Evolutionary conservation across 83 land plant species (phyloP).

Genomic region (Picea abies): DNA sequence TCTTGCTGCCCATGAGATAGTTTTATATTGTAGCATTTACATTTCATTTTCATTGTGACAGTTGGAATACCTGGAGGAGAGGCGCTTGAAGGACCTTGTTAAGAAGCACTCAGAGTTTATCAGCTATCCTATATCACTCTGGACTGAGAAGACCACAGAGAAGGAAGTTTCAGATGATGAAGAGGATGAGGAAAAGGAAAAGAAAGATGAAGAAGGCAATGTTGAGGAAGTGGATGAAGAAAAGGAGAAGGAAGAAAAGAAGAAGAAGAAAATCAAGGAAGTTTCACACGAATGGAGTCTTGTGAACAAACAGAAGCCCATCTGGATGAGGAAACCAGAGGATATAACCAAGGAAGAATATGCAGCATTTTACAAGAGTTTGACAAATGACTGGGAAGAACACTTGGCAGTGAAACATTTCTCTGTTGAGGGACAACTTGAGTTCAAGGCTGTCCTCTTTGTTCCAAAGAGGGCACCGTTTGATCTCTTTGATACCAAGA

Average conservation of each 20-base stretch:
- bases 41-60: not conserved
- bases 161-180: constrained; percentile 84
- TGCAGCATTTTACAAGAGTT: constrained; percentile 68
- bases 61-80: constrained; percentile 29
- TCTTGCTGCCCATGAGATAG: not conserved
- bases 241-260: constrained; percentile 36
- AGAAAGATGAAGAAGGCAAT: constrained; percentile 24
- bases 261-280: constrained; percentile 71
- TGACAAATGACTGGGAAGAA: constrained; percentile 76
- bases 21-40: not conserved
- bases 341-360: constrained; percentile 73
- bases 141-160: constrained; percentile 85
- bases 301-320: constrained; percentile 74
- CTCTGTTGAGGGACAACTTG: constrained; percentile 83
- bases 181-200: constrained; percentile 62
- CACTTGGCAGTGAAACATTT: constrained; percentile 84
- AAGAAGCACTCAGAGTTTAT: constrained; percentile 92
- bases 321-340: constrained; percentile 75
- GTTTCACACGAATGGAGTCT: constrained; percentile 64
- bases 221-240: constrained; percentile 33
- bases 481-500: constrained; percentile 73
- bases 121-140: constrained; percentile 78
- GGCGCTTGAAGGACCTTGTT: constrained; percentile 11
- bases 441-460: constrained; percentile 77
- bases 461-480: constrained; percentile 86